Evolutionary conservation across 192 early-diverging fungal species (phyloP), one percentile per base, ranked within the genome.

Genomic region (Linnemannia hyalina): DNA sequence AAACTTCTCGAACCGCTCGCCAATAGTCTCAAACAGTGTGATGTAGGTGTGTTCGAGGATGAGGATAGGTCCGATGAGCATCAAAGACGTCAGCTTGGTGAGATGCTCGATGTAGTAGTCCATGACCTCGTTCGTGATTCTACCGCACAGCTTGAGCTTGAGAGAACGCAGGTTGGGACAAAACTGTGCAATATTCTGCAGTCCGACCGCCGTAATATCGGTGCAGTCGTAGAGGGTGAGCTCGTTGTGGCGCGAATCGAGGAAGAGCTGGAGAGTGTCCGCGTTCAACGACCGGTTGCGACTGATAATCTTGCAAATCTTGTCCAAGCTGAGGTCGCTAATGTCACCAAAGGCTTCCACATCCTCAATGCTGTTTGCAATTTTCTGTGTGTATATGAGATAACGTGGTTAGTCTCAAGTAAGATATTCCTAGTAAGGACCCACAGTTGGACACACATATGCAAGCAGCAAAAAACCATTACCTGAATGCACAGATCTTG

Each of bases 261-360:
- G 77, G 77, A 98, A 98, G 68, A 98, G 88, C 22, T 90, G 81
- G 41, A 97, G 55, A 6, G 93, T 97, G 3, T 89, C 78, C 38
- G 88, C 83, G 46, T 92, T 93, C 73, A 98, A 83, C 35, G 92
- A 80, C 1, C 97, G 94, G 87, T 94, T 91, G n/a, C 94, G 92
- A 78, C 93, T 88, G 52, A 98, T 94, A 72, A 98, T 96, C 60
- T 91, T 94, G 75, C 93, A 92, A 38, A 98, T 92, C 76, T 91
- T 90, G 75, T 93, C 89, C 89, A 96, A 90, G 80, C 93, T 95
- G 38, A 91, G 73, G 4, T 86, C 88, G 16, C 94, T 88, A 40
- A 98, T 95, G 80, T 95, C 95, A n/a, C 97, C 97, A 89, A 98
- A 93, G 23, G 92, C 92, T 70, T 97, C 96, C 0, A 98, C 94